Percentiles rank a stretch among this genome's conserved stretches.
Evolutionary conservation across 352 stramenopile species (phyloP).

Genomic region (Pseudoperonospora humuli): DNA sequence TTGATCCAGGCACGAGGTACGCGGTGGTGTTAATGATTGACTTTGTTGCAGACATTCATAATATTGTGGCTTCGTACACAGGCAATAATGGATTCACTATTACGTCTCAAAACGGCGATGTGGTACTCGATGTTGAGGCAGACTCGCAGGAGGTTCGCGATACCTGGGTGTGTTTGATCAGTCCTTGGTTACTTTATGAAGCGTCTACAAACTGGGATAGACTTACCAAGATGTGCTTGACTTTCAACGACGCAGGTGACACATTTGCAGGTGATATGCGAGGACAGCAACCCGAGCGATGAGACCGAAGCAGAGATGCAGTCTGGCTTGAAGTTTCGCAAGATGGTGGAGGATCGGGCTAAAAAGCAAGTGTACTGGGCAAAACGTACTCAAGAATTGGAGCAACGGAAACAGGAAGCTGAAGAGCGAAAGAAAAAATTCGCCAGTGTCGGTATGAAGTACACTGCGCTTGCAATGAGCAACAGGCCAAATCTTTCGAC

Average conservation of each 20-base stretch:
- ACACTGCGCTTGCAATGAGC: slow-evolving; percentile 70
- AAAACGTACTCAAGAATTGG: slow-evolving; percentile 66
- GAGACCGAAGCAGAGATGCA: slow-evolving; percentile 28
- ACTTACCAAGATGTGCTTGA: neutral
- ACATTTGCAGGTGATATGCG: slow-evolving; percentile 63
- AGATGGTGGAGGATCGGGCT: slow-evolving; percentile 66
- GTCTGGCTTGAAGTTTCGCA: slow-evolving; percentile 43
- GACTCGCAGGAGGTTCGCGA: slow-evolving; percentile 52
- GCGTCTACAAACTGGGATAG: too few relatives aligned
- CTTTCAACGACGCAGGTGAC: slow-evolving; percentile 32
- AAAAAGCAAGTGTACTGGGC: slow-evolving; percentile 77
- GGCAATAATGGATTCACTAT: slow-evolving; percentile 40
- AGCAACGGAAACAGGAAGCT: slow-evolving; percentile 63
- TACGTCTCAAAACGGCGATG: slow-evolving; percentile 50
- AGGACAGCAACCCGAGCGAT: slow-evolving; percentile 36
- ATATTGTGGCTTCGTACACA: slow-evolving; percentile 6
- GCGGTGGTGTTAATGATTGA: neutral
- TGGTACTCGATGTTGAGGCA: slow-evolving; percentile 63
- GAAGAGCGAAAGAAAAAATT: slow-evolving; percentile 79
- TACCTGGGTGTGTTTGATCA: slow-evolving; percentile 40
- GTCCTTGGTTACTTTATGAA: neutral
- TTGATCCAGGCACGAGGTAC: slow-evolving; percentile 48
- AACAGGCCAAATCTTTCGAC: slow-evolving; percentile 31
- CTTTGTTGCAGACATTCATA: neutral
- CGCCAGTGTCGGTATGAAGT: slow-evolving; percentile 64